phyloP scores from a whole-genome alignment of 768 basidiomycete species.

The Trametes maxima region DNA sequence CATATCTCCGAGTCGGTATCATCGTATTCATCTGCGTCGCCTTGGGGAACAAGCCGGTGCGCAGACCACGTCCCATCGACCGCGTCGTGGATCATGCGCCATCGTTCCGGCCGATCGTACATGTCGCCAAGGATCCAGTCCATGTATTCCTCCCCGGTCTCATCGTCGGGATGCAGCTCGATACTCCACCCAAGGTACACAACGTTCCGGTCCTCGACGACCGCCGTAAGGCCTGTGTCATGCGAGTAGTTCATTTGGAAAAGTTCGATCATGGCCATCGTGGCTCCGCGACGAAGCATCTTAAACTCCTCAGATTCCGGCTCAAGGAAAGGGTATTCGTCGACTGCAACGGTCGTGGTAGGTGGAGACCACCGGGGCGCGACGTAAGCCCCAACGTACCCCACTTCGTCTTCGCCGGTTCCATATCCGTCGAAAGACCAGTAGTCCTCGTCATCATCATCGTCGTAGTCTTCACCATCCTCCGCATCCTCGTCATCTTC shows the following conservation, averaged over 20 bases:
- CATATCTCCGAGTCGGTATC: constrained; percentile 45
- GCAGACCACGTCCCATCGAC: constrained; percentile 48
- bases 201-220: constrained; percentile 41
- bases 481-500: constrained; percentile 32
- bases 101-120: constrained; percentile 46
- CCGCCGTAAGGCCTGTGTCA: constrained; percentile 52
- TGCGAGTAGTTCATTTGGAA: constrained; percentile 61
- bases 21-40: constrained; percentile 36
- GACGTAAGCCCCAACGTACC: constrained; percentile 44
- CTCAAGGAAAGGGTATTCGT: constrained; percentile 38
- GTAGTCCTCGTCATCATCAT: constrained; percentile 35
- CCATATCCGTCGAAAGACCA: constrained; percentile 34
- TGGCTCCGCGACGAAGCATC: constrained; percentile 62
- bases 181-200: constrained; percentile 76
- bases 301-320: constrained; percentile 38
- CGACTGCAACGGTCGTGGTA: constrained; percentile 36
- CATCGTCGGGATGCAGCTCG: constrained; percentile 44
- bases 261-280: constrained; percentile 55
- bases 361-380: constrained; percentile 64
- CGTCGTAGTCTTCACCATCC: constrained; percentile 35
- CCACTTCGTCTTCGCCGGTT: constrained; percentile 31
- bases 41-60: constrained; percentile 39
- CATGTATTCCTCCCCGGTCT: constrained; percentile 44
- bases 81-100: constrained; percentile 37
- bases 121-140: constrained; percentile 45